These are phyloP conservation scores for Ganoderma resinaceum DNA, from an alignment of 1,284 basidiomycete species.

Conservation along the genomic window DNA sequence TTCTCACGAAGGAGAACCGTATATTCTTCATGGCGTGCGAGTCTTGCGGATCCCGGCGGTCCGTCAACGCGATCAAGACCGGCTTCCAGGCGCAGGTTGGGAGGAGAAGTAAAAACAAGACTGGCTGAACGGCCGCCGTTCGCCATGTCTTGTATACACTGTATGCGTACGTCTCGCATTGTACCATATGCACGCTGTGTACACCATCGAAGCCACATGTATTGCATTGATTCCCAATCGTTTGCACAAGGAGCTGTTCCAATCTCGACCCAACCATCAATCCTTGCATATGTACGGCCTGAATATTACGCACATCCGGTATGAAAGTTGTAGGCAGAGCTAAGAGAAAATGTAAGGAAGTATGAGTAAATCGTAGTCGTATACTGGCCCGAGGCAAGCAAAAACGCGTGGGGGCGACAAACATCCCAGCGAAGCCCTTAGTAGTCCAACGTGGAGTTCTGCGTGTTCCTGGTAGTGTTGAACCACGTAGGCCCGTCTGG, in stretches of 20 bases:
- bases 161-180: conserved; percentile 19
- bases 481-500: conserved; percentile 36
- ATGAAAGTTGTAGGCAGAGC: background rate
- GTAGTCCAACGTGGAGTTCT: conserved; percentile 31
- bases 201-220: conserved; percentile 24
- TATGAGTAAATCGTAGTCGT: background rate
- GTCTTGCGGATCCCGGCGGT: conserved; percentile 90
- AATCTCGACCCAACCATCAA: background rate
- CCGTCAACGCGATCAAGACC: conserved; percentile 97
- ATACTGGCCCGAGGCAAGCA: background rate
- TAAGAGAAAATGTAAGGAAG: background rate
- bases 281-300: background rate
- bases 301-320: background rate
- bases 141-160: conserved; percentile 14
- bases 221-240: conserved; percentile 13
- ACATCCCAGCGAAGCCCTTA: conserved; percentile 2
- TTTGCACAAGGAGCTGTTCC: background rate
- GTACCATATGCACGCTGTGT: conserved; percentile 31
- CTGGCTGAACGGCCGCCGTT: conserved; percentile 43
- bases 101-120: conserved; percentile 77
- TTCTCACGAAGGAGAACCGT: conserved; percentile 97
- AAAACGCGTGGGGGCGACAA: background rate
- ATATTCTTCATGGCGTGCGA: conserved; percentile 99
- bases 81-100: conserved; percentile 99
- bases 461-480: conserved; percentile 35